These are phyloP conservation scores for Peterozyma toletana DNA, from an alignment of 805 yeast species.

Conservation along the genomic window DNA sequence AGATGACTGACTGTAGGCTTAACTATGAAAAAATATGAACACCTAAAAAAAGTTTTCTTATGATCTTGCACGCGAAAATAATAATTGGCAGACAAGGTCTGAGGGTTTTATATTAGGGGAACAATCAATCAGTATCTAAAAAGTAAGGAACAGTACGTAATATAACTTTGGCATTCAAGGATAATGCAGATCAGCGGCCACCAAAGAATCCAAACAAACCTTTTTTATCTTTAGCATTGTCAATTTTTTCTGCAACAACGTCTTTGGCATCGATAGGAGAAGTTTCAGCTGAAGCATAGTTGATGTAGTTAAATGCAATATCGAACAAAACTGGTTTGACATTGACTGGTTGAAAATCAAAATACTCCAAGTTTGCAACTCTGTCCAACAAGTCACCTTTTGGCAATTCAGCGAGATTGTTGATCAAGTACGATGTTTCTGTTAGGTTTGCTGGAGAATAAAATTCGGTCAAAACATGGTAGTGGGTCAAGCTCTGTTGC, in stretches of 20 bases:
- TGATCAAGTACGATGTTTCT: slow-evolving; percentile 19
- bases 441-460: slow-evolving; percentile 23
- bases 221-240: slow-evolving; percentile 35
- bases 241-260: slow-evolving; percentile 12
- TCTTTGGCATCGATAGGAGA: slow-evolving; percentile 12
- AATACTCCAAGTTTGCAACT: slow-evolving; percentile 21
- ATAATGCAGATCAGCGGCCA: slow-evolving; percentile 18
- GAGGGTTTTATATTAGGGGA: neutral
- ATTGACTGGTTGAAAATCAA: slow-evolving; percentile 49
- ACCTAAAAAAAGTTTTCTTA: neutral
- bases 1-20: neutral
- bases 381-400: slow-evolving; percentile 21
- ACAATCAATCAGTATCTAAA: too few species aligned
- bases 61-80: neutral
- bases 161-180: too few species aligned
- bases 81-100: neutral
- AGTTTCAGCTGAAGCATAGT: slow-evolving; percentile 30
- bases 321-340: slow-evolving; percentile 91
- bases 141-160: too few species aligned
- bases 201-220: slow-evolving; percentile 76
- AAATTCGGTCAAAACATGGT: slow-evolving; percentile 40
- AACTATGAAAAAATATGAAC: neutral
- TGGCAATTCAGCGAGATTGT: slow-evolving; percentile 21
- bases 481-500: slow-evolving; percentile 16
- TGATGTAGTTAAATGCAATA: slow-evolving; percentile 77